These are phyloP conservation scores for Mallotus nudiflorus DNA, from an alignment of 345 rosid species.

Conservation along the genomic window DNA sequence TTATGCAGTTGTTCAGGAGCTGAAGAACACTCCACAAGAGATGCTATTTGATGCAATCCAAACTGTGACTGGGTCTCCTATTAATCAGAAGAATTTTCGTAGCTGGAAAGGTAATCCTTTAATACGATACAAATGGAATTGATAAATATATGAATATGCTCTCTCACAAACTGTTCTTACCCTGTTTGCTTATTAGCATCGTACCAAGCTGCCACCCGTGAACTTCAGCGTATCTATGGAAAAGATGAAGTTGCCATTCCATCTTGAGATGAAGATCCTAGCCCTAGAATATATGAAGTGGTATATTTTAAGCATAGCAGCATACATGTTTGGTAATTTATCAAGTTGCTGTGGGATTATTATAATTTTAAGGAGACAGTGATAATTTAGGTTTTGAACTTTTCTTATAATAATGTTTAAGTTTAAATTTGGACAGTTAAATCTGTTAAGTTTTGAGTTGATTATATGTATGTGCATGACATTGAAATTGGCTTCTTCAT, in stretches of 20 bases:
- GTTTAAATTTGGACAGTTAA: slow-evolving; percentile 1
- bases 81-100: slow-evolving; percentile 59
- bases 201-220: slow-evolving; percentile 63
- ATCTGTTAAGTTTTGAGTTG: neutral
- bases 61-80: slow-evolving; percentile 47
- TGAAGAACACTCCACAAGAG: slow-evolving; percentile 59
- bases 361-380: slow-evolving; percentile 1
- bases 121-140: neutral
- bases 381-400: neutral
- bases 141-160: neutral
- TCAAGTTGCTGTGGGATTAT: neutral
- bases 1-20: slow-evolving; percentile 65
- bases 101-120: slow-evolving; percentile 52
- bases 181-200: slow-evolving; percentile 43
- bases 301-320: slow-evolving; percentile 27
- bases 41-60: slow-evolving; percentile 56
- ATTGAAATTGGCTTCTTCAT: neutral
- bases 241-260: slow-evolving; percentile 39
- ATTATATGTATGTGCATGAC: neutral
- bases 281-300: slow-evolving; percentile 12
- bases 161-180: slow-evolving; percentile 5
- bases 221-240: slow-evolving; percentile 64
- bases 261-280: slow-evolving; percentile 38
- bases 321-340: slow-evolving; percentile 11
- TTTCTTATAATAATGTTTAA: neutral